Evolutionary conservation across 2,329 filamentous ascomycete species (phyloP).

Genomic region (Pyricularia pennisetigena): DNA sequence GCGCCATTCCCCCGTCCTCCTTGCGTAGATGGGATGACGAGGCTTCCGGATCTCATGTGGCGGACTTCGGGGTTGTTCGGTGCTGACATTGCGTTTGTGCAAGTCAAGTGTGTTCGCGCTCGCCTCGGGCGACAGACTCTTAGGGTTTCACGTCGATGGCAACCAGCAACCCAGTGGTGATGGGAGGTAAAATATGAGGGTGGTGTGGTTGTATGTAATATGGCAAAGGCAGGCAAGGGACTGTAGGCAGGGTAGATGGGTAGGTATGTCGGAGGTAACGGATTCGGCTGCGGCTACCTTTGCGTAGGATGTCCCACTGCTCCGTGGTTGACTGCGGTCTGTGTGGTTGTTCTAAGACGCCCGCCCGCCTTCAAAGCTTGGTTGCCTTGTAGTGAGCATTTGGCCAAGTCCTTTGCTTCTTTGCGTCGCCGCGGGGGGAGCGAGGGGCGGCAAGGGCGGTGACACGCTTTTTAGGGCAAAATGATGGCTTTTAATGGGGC

Average conservation of each 20-base stretch:
- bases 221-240: neutral
- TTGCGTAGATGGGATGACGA: conserved; percentile 32
- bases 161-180: neutral
- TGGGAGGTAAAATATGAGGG: neutral
- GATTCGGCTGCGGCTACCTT: neutral
- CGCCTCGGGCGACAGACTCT: neutral
- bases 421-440: neutral
- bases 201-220: neutral
- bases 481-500: neutral
- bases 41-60: conserved; percentile 48
- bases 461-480: neutral
- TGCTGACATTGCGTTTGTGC: conserved; percentile 14
- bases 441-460: conserved; percentile 1
- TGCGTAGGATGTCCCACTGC: neutral
- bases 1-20: conserved; percentile 14
- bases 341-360: neutral
- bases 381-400: neutral
- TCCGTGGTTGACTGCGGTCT: neutral
- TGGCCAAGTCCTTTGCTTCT: neutral
- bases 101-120: neutral
- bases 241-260: neutral
- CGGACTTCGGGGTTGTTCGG: conserved; percentile 18
- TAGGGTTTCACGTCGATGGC: neutral
- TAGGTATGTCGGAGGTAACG: neutral
- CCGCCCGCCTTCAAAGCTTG: neutral